phyloP scores from a whole-genome alignment of 352 stramenopile genomes.

The Halophytophthora polymorphica region DNA sequence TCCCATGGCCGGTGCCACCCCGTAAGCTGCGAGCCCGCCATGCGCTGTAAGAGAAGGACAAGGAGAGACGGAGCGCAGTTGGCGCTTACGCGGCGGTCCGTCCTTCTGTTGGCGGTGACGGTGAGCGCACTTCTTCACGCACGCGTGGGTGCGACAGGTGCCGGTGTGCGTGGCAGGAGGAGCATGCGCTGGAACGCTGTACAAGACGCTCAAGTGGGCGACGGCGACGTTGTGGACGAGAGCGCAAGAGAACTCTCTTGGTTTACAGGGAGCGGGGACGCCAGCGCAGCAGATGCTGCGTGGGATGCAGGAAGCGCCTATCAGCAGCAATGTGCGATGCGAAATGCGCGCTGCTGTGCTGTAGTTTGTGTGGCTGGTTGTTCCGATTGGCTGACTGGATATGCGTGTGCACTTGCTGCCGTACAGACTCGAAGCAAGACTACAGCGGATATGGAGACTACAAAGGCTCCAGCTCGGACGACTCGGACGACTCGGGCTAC shows the following conservation, averaged over 20 bases:
- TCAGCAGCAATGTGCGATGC: conserved; percentile 4
- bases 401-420: not conserved
- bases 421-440: conserved; percentile 14
- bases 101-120: too few relatives aligned
- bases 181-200: too few relatives aligned
- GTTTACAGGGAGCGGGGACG: not conserved
- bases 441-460: conserved; percentile 8
- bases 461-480: conserved; percentile 5
- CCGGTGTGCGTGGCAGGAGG: too few relatives aligned
- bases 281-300: conserved; percentile 4
- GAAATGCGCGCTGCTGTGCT: not conserved
- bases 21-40: too few relatives aligned
- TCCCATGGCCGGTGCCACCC: too few relatives aligned
- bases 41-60: too few relatives aligned
- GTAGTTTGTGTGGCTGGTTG: not conserved
- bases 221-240: not conserved
- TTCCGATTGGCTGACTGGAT: not conserved
- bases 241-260: too few relatives aligned
- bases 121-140: too few relatives aligned
- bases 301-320: not conserved
- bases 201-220: too few relatives aligned
- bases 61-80: too few relatives aligned
- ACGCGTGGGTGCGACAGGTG: too few relatives aligned
- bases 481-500: conserved; percentile 8
- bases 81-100: too few relatives aligned